A percentile compares a stretch with the other conserved stretches of the same genome.
These are phyloP conservation scores for Coemansia sp. DNA, from an alignment of 192 early-diverging fungal genomes.

Conservation along the genomic window DNA sequence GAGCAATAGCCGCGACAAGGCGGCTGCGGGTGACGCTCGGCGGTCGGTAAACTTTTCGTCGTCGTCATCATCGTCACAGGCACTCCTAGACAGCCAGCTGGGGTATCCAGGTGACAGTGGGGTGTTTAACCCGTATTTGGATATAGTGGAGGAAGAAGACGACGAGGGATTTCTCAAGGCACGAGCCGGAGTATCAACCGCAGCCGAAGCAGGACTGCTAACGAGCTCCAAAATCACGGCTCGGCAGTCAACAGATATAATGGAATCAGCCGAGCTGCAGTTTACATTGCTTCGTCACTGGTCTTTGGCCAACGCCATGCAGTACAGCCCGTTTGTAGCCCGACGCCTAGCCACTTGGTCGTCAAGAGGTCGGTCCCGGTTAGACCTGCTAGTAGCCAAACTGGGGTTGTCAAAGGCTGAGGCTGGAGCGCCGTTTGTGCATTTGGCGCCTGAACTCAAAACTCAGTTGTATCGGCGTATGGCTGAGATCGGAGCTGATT, in stretches of 20 bases:
- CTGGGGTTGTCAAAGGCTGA: constrained; percentile 90
- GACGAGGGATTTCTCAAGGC: constrained; percentile 35
- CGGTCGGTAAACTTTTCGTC: not conserved
- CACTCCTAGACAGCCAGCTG: constrained; percentile 32
- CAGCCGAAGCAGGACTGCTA: constrained; percentile 32
- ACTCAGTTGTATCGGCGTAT: constrained; percentile 65
- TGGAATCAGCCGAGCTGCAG: constrained; percentile 71
- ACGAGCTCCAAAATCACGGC: constrained; percentile 24
- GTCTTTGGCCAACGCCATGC: constrained; percentile 87
- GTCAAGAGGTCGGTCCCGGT: constrained; percentile 71
- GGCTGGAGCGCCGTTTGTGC: constrained; percentile 69
- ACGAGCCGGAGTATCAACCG: constrained; percentile 11
- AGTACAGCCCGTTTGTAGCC: constrained; percentile 83
- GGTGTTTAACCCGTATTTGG: constrained; percentile 27
- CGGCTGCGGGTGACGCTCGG: not conserved
- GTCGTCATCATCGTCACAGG: constrained; percentile 21
- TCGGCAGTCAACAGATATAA: constrained; percentile 16
- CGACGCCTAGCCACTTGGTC: constrained; percentile 88
- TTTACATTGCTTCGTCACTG: constrained; percentile 90
- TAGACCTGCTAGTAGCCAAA: constrained; percentile 77
- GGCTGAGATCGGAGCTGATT: constrained; percentile 67
- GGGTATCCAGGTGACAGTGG: not conserved
- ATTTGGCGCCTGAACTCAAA: constrained; percentile 79
- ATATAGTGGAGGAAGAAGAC: constrained; percentile 24
- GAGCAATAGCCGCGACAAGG: not conserved